phyloP scores from a whole-genome alignment of 2,329 filamentous ascomycete genomes.

The Aureobasidium mangrovei region DNA sequence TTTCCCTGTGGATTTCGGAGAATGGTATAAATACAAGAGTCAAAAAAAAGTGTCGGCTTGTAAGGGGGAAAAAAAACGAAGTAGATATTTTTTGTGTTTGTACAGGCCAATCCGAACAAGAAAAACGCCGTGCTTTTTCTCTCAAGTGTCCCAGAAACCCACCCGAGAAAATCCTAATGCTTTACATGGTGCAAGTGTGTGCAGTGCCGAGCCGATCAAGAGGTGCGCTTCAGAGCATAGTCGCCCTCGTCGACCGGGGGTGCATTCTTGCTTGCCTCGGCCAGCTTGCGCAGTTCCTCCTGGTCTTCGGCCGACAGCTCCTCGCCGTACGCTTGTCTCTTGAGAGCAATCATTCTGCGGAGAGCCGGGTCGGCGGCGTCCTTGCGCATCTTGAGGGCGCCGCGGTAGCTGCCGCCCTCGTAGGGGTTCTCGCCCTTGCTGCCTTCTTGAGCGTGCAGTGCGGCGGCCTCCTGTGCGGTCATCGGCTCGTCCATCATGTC shows the following conservation, averaged over 20 bases:
- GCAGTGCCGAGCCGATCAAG: background rate
- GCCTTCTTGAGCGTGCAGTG: slow-evolving; percentile 3
- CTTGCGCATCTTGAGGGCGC: slow-evolving; percentile 9
- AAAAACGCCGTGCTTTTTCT: slow-evolving; percentile 11
- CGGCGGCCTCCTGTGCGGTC: slow-evolving; percentile 13
- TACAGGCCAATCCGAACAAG: background rate
- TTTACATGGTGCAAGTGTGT: slow-evolving; percentile 7
- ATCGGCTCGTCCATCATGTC: slow-evolving; percentile 13
- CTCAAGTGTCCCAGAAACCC: background rate
- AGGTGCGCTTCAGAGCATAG: slow-evolving; percentile 2
- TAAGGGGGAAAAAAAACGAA: no score
- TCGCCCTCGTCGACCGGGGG: background rate
- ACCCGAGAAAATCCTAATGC: background rate
- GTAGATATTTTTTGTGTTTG: background rate
- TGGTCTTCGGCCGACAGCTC: slow-evolving; percentile 12
- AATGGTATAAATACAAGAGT: no score
- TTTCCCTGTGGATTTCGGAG: no score
- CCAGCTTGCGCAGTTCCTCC: slow-evolving; percentile 11
- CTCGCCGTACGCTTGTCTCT: slow-evolving; percentile 14
- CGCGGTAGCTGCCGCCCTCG: slow-evolving; percentile 4
- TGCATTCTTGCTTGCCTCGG: slow-evolving; percentile 1
- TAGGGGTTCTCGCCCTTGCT: slow-evolving; percentile 9
- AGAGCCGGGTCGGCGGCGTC: slow-evolving; percentile 13
- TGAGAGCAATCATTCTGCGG: slow-evolving; percentile 14
- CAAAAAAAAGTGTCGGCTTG: no score